phyloP scores from a whole-genome alignment of 2,329 filamentous ascomycete species.

The Exophiala calicioides region DNA sequence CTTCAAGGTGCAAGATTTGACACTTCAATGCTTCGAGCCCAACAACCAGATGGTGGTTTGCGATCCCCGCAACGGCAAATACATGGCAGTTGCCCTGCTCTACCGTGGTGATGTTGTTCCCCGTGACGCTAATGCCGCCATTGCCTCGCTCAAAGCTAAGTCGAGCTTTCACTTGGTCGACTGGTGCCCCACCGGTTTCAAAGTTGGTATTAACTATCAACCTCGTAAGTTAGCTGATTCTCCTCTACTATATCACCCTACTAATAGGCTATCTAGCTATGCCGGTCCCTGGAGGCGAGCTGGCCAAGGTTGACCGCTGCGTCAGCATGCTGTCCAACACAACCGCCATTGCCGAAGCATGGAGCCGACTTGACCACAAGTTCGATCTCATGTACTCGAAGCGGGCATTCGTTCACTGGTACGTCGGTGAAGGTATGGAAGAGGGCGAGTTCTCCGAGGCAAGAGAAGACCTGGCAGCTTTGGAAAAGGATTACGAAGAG shows the following conservation, averaged over 20 bases:
- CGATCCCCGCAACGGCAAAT: conserved; percentile 66
- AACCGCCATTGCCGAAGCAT: conserved; percentile 66
- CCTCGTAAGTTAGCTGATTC: conserved; percentile 40
- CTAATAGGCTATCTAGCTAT: conserved; percentile 36
- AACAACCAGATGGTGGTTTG: conserved; percentile 72
- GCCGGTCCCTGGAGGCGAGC: conserved; percentile 54
- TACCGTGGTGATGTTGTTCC: conserved; percentile 68
- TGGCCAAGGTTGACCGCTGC: conserved; percentile 56
- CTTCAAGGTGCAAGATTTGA: conserved; percentile 78
- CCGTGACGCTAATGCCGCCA: conserved; percentile 61
- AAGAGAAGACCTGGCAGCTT: conserved; percentile 78
- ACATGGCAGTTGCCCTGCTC: conserved; percentile 67
- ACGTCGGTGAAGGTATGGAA: conserved; percentile 88
- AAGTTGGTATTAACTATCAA: conserved; percentile 68
- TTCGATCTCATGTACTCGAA: conserved; percentile 72
- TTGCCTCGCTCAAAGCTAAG: conserved; percentile 65
- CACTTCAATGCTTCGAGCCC: conserved; percentile 67
- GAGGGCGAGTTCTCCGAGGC: conserved; percentile 88
- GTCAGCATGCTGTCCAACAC: conserved; percentile 68
- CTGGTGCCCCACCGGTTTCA: conserved; percentile 70
- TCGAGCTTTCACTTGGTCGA: conserved; percentile 66
- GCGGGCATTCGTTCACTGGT: conserved; percentile 71
- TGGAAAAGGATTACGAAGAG: conserved; percentile 87
- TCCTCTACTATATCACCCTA: neutral
- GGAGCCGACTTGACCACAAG: conserved; percentile 65